Evolutionary conservation across 257 asterid species (phyloP).

Genomic region (Lycium barbarum): DNA sequence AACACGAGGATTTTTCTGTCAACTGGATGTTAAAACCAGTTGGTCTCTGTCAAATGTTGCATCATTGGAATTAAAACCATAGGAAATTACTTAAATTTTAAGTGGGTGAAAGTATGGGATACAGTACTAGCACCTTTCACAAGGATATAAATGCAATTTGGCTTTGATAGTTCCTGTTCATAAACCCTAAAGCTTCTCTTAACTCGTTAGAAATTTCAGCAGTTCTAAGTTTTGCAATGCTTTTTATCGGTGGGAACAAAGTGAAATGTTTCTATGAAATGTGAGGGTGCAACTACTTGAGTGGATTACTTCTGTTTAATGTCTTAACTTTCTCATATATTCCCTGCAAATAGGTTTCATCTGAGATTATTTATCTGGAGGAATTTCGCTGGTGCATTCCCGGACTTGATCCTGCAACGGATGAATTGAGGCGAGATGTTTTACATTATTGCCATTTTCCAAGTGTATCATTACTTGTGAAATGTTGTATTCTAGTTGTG

Average conservation of each 20-base stretch:
- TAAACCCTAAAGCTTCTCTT: neutral
- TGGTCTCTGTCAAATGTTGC: neutral
- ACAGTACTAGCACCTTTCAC: neutral
- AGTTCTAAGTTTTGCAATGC: slow-evolving; percentile 12
- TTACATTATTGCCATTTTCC: neutral
- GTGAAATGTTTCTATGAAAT: neutral
- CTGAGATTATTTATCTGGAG: neutral
- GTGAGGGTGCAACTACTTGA: neutral
- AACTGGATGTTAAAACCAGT: neutral
- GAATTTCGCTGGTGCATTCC: slow-evolving; percentile 8
- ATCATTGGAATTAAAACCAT: neutral
- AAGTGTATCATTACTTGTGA: slow-evolving; percentile 16
- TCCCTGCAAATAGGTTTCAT: slow-evolving; percentile 26
- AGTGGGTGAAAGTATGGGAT: slow-evolving; percentile 26
- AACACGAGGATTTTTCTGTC: neutral
- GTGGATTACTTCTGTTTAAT: neutral
- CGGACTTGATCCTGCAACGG: neutral
- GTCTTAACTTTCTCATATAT: neutral
- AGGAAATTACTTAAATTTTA: slow-evolving; percentile 8
- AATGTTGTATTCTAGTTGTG: slow-evolving; percentile 17
- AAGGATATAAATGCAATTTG: neutral
- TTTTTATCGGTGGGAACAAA: slow-evolving; percentile 9
- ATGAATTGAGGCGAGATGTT: slow-evolving; percentile 17
- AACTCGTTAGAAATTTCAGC: neutral
- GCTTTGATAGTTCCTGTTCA: neutral